phyloP scores from a whole-genome alignment of 768 basidiomycete species.

The Leccinellum rugosiceps region DNA sequence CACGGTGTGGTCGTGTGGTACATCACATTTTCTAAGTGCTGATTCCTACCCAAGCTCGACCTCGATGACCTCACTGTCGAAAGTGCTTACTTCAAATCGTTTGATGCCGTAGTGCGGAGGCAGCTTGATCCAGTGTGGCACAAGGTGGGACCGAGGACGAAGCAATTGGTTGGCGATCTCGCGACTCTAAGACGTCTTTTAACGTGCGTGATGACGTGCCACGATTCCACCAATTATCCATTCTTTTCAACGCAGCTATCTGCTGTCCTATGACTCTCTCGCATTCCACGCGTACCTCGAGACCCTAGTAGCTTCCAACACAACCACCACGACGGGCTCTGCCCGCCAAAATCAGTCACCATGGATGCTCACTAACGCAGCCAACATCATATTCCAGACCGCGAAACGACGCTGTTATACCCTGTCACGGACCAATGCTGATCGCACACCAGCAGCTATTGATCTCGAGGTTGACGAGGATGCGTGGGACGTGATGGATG shows the following conservation, averaged over 20 bases:
- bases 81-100: conserved; percentile 91
- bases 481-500: conserved; percentile 69
- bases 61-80: conserved; percentile 91
- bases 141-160: conserved; percentile 89
- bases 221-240: not conserved
- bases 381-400: conserved; percentile 77
- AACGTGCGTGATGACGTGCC: conserved; percentile 45
- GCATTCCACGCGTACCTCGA: conserved; percentile 92
- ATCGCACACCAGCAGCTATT: conserved; percentile 27
- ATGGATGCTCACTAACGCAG: conserved; percentile 92
- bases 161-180: conserved; percentile 87
- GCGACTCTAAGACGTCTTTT: conserved; percentile 81
- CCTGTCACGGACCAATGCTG: conserved; percentile 34
- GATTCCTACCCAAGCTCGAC: conserved; percentile 61
- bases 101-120: conserved; percentile 82
- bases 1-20: conserved; percentile 38
- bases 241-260: conserved; percentile 39
- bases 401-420: conserved; percentile 83
- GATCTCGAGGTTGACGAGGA: conserved; percentile 63
- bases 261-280: conserved; percentile 87
- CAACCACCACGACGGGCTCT: conserved; percentile 46
- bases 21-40: not conserved
- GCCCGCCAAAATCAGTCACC: conserved; percentile 69
- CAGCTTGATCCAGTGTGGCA: conserved; percentile 97
- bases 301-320: conserved; percentile 69